A percentile compares a stretch with the other conserved stretches of the same genome.
Evolutionary conservation across 208 protist species (phyloP).

Genomic region (Trypanosoma scelopori): DNA sequence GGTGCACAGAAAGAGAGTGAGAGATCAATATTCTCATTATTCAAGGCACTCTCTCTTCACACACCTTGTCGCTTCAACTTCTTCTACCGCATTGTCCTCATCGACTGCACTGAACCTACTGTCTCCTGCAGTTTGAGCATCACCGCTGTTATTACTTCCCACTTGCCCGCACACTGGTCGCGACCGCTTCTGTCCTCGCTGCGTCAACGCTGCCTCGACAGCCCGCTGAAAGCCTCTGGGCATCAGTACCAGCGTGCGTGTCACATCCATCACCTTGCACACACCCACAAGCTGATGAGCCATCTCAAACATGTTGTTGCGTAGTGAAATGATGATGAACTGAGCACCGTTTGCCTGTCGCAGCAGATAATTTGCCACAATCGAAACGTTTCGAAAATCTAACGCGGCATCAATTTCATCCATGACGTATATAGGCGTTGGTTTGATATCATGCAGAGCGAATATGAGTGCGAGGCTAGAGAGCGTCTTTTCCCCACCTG

Average conservation of each 20-base stretch:
- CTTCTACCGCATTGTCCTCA: conserved; percentile 1
- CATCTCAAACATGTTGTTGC: conserved; percentile 98
- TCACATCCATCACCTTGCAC: conserved; percentile 99
- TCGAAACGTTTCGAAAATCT: conserved; percentile 99
- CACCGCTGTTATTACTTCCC: not conserved
- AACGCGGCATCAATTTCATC: conserved; percentile 99
- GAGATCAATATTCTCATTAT: conserved; percentile 15
- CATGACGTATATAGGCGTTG: conserved; percentile 99
- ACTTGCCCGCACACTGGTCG: not conserved
- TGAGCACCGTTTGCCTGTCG: conserved; percentile 98
- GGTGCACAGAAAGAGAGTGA: too few relatives aligned
- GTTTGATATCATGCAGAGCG: conserved; percentile 99
- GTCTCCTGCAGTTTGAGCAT: not conserved
- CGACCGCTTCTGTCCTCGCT: conserved; percentile 3
- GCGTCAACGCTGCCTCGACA: conserved; percentile 30
- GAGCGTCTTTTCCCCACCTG: conserved; percentile 99
- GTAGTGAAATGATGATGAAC: conserved; percentile 99
- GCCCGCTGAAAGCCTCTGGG: conserved; percentile 76
- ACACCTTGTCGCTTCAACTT: conserved; percentile 1
- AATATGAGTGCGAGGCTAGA: conserved; percentile 99
- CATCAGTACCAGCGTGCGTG: conserved; percentile 96
- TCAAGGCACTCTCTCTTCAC: conserved; percentile 15
- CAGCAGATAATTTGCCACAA: conserved; percentile 99
- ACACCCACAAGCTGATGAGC: conserved; percentile 99
- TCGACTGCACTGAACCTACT: not conserved